phyloP scores from a whole-genome alignment of 2,329 filamentous ascomycete genomes.

The Microcera coccophila region DNA sequence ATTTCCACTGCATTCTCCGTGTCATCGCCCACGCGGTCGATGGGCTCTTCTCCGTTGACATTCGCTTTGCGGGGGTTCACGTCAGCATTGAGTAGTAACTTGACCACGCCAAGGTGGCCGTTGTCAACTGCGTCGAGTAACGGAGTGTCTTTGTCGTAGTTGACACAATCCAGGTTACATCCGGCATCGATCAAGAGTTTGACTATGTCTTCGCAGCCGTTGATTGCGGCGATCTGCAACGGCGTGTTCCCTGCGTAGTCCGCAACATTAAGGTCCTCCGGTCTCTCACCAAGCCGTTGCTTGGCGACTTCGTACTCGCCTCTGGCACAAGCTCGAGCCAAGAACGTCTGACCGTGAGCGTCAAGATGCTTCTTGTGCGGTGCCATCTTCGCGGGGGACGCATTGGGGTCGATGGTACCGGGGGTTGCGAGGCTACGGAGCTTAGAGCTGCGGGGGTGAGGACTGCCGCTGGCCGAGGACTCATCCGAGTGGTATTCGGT shows the following conservation, averaged over 20 bases:
- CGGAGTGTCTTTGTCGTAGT: constrained; percentile 85
- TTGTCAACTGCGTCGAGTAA: constrained; percentile 96
- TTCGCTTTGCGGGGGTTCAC: constrained; percentile 91
- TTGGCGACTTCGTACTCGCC: constrained; percentile 79
- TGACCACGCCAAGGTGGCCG: constrained; percentile 83
- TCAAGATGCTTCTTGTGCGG: constrained; percentile 85
- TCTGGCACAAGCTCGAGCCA: constrained; percentile 85
- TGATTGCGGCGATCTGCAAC: constrained; percentile 84
- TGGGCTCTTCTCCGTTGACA: constrained; percentile 85
- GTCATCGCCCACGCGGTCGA: constrained; percentile 75
- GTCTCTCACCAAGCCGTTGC: constrained; percentile 69
- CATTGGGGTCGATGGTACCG: constrained; percentile 54
- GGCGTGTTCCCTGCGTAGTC: constrained; percentile 97
- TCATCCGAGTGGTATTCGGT: constrained; percentile 66
- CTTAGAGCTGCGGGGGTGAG: constrained; percentile 56
- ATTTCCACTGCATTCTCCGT: constrained; percentile 78
- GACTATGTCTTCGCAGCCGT: constrained; percentile 83
- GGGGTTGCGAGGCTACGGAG: constrained; percentile 54
- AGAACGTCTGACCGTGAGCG: constrained; percentile 82
- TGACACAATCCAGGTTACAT: constrained; percentile 75
- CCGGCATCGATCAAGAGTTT: constrained; percentile 79
- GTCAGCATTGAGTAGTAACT: constrained; percentile 75
- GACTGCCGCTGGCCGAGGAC: constrained; percentile 58
- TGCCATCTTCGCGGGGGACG: constrained; percentile 64
- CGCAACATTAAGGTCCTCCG: constrained; percentile 81